Evolutionary conservation across 75 land plant genomes (phyloP).

Genomic region (Picea glauca): DNA sequence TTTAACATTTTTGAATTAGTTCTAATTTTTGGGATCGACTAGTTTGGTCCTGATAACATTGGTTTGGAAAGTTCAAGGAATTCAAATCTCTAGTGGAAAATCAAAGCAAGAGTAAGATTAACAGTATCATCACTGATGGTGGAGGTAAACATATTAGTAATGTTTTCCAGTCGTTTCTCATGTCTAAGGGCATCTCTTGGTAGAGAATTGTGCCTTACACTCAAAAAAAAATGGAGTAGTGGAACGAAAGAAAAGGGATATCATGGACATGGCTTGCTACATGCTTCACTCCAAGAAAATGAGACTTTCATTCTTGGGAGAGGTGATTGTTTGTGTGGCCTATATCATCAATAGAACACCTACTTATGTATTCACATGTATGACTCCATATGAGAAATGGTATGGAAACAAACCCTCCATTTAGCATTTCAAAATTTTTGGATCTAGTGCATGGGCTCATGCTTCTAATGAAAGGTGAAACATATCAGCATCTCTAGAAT

Average conservation of each 20-base stretch:
- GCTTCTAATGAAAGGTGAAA: neutral
- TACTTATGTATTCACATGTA: neutral
- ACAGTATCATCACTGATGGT: too few species aligned
- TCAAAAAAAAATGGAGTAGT: neutral
- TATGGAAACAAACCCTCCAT: neutral
- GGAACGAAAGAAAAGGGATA: neutral
- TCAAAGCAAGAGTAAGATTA: too few species aligned
- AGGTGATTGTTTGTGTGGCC: neutral
- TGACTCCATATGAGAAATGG: neutral
- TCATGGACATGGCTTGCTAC: neutral
- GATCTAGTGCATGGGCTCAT: neutral
- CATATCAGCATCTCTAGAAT: neutral
- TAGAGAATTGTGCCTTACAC: neutral
- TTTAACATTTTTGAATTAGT: too few species aligned
- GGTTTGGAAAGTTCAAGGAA: too few species aligned
- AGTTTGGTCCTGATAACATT: too few species aligned
- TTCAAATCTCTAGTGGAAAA: too few species aligned
- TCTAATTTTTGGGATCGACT: too few species aligned
- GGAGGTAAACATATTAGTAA: neutral
- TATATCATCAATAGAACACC: neutral
- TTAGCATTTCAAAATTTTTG: neutral
- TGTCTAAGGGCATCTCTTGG: neutral
- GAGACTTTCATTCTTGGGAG: neutral
- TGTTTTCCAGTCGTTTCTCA: neutral
- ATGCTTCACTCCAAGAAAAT: neutral